Base-by-base conservation (phyloP, 2,329 filamentous ascomycete species). In the Beauveria australis region DNA sequence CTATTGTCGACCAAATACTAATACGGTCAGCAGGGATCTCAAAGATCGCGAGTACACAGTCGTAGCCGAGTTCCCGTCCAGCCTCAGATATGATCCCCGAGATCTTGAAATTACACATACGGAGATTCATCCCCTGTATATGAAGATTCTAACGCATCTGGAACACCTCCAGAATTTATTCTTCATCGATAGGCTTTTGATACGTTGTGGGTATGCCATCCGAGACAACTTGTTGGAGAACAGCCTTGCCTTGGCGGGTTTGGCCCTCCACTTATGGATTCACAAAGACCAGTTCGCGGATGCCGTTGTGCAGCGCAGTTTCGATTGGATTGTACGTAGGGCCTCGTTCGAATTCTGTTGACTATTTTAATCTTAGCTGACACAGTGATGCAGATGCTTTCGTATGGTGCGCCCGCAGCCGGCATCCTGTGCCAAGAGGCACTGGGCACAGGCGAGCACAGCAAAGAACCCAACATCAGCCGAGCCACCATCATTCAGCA, bases 91-190 rank as follows among this genome's bases (percentile, higher is more conserved):
- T 19, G 71, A 73, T 2, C 67, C 75, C 0, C 67, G 73, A 6
- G 73, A 77, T 2, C 58, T 81, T 1, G 70, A 74, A 12, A 67
- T 74, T 8, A 67, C 67, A 0, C 66, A 69, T 1, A 44, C 70
- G 1, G 63, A 72, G 5, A 62, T 72, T 0, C 63, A 70, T 0
- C 66, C 69, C 0, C 62, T 81, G 0, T 80, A 79, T 56, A 72
- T 73, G 5, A 72, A 79, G 2, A 74, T 81, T 16, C 67, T 84
- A 1, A 68, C 81, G 1, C 73, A 74, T 2, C 73, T 84, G 2
- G 76, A 79, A 24, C 77, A 82, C 51, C 69, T 84, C 0, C 79
- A 85, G 47, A 85, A 85, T 44, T 72, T 82, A 3, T 85, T 87
- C 61, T 77, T 87, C 10, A 71, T 85, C 6, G 80, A 86, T 60